These are phyloP conservation scores for Backusella parvicylindrica DNA, from an alignment of 192 early-diverging fungal species.

Conservation along the genomic window DNA sequence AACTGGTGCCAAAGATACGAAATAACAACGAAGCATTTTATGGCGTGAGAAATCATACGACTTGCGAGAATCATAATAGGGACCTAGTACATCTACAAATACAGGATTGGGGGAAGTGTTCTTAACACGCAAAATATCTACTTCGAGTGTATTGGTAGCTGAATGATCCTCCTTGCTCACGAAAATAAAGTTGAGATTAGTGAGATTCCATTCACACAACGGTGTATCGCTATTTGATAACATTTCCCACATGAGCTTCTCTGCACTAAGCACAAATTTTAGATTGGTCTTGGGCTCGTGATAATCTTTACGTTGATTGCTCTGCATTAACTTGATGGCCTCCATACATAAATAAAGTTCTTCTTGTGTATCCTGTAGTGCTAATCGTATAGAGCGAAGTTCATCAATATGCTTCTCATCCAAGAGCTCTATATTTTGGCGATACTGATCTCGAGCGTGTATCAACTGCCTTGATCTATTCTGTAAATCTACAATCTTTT, in stretches of 20 bases:
- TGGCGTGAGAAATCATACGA: conserved; percentile 71
- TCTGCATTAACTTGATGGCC: conserved; percentile 55
- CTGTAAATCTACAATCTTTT: conserved; percentile 58
- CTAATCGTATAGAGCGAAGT: conserved; percentile 13
- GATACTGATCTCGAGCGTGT: conserved; percentile 29
- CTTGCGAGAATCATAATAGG: conserved; percentile 53
- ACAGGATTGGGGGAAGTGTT: conserved; percentile 57
- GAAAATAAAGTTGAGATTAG: conserved; percentile 60
- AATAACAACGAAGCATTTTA: conserved; percentile 87
- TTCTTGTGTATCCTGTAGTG: conserved; percentile 40
- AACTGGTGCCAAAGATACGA: conserved; percentile 77
- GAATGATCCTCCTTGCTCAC: conserved; percentile 87
- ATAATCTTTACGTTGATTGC: conserved; percentile 51
- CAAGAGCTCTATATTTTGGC: conserved; percentile 15
- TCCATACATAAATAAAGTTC: conserved; percentile 75
- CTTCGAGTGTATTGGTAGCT: conserved; percentile 64
- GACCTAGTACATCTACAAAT: conserved; percentile 57
- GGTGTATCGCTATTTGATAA: conserved; percentile 58
- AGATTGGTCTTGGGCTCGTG: conserved; percentile 55
- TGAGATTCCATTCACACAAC: conserved; percentile 69
- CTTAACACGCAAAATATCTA: conserved; percentile 68
- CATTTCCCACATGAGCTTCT: conserved; percentile 76
- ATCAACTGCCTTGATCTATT: conserved; percentile 52
- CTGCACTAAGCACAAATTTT: conserved; percentile 50
- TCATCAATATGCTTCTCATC: conserved; percentile 28